Evolutionary conservation across 345 rosid species (phyloP).

Genomic region (Moricandia moricandioides): DNA sequence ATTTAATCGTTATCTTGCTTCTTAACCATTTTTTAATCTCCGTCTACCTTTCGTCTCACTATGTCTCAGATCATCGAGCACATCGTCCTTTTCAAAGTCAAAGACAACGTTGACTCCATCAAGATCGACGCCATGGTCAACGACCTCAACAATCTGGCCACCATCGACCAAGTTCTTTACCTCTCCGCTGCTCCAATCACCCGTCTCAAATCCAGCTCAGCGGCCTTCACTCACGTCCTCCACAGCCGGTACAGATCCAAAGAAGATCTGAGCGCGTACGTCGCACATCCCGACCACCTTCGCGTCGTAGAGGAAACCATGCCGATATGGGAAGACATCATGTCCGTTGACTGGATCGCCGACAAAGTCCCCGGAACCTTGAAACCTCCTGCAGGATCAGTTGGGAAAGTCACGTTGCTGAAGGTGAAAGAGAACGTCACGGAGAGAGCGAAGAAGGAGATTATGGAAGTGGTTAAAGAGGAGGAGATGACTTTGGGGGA

Average conservation of each 20-base stretch:
- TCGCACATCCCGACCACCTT: conserved; percentile 62
- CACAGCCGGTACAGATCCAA: conserved; percentile 79
- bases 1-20: not conserved
- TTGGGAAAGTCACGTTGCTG: conserved; percentile 43
- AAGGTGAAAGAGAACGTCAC: conserved; percentile 54
- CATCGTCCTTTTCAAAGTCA: conserved; percentile 81
- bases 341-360: conserved; percentile 83
- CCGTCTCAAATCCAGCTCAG: conserved; percentile 39
- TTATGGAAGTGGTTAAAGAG: conserved; percentile 50
- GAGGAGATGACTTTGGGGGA: conserved; percentile 59
- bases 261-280: conserved; percentile 51
- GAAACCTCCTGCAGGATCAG: conserved; percentile 46
- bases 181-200: conserved; percentile 57
- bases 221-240: conserved; percentile 76
- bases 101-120: conserved; percentile 43
- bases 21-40: not conserved
- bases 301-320: conserved; percentile 51
- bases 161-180: conserved; percentile 61
- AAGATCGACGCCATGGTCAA: conserved; percentile 53
- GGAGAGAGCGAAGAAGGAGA: conserved; percentile 49
- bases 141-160: conserved; percentile 52
- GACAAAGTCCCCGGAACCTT: conserved; percentile 34
- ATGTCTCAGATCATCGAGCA: conserved; percentile 54
- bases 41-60: not conserved
- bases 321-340: conserved; percentile 69